phyloP scores from a whole-genome alignment of 2,329 filamentous ascomycete species.

The Trichoderma sp. region DNA sequence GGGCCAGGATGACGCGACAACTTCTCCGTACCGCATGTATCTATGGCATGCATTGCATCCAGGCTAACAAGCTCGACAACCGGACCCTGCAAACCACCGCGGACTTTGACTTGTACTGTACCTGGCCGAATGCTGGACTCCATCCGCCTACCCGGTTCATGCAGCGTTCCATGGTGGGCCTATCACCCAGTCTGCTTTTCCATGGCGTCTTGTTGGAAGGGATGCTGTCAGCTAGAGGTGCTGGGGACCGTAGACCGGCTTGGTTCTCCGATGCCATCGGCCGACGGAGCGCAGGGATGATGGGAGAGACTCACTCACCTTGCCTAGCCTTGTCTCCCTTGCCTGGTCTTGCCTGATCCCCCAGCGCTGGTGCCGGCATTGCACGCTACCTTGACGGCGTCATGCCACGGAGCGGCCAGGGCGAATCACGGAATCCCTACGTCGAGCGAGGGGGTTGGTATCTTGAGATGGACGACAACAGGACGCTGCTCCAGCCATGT shows the following conservation, averaged over 20 bases:
- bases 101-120: neutral
- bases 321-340: neutral
- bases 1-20: constrained; percentile 25
- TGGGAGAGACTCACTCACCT: neutral
- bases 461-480: neutral
- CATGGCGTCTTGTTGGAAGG: neutral
- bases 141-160: constrained; percentile 29
- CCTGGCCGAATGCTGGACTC: constrained; percentile 1
- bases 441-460: neutral
- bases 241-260: neutral
- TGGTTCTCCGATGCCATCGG: constrained; percentile 18
- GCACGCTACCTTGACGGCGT: constrained; percentile 2
- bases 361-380: neutral
- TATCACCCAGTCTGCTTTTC: neutral
- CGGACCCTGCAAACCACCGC: constrained; percentile 27
- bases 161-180: constrained; percentile 26
- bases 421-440: constrained; percentile 4
- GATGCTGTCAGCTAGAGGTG: neutral
- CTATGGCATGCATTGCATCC: constrained; percentile 35
- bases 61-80: constrained; percentile 29
- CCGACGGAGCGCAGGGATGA: constrained; percentile 12
- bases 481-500: neutral
- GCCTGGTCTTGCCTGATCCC: neutral
- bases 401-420: neutral
- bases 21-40: constrained; percentile 27